phyloP scores from a whole-genome alignment of 2,329 filamentous ascomycete species.

The Gnomoniopsis smithogilvyi region DNA sequence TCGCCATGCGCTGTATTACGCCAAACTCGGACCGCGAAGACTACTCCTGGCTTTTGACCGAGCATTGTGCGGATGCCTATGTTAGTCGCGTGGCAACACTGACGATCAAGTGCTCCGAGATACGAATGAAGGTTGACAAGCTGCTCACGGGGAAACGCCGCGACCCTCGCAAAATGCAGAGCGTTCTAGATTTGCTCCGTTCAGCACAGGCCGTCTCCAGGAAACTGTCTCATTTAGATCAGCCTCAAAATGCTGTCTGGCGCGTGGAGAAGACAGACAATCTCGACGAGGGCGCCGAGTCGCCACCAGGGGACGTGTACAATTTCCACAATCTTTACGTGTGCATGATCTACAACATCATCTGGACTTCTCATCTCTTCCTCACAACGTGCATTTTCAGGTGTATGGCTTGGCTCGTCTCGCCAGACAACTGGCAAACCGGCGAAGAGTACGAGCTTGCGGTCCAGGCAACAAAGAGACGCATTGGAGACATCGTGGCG shows the following conservation, averaged over 20 bases:
- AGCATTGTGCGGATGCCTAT: constrained; percentile 19
- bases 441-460: constrained; percentile 20
- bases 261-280: background rate
- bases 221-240: constrained; percentile 3
- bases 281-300: constrained; percentile 6
- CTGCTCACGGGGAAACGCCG: constrained; percentile 71
- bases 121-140: constrained; percentile 41
- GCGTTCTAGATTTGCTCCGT: constrained; percentile 3
- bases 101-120: constrained; percentile 20
- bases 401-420: constrained; percentile 22
- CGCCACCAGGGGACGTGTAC: constrained; percentile 18
- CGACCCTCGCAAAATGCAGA: background rate
- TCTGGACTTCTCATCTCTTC: constrained; percentile 22
- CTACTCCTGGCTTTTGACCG: constrained; percentile 21
- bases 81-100: constrained; percentile 18
- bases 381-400: constrained; percentile 22
- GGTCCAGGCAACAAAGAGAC: constrained; percentile 17
- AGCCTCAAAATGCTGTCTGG: constrained; percentile 6
- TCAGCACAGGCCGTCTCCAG: constrained; percentile 5
- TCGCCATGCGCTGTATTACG: constrained; percentile 21
- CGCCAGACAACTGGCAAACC: constrained; percentile 18
- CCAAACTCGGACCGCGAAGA: constrained; percentile 19
- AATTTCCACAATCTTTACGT: constrained; percentile 21
- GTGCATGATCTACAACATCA: constrained; percentile 21
- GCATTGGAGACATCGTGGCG: constrained; percentile 20